A percentile compares a stretch with the other conserved stretches of the same genome.
Conservation (phyloP, 805 yeast genomes). For the Saccharomyces kudriavzevii region DNA sequence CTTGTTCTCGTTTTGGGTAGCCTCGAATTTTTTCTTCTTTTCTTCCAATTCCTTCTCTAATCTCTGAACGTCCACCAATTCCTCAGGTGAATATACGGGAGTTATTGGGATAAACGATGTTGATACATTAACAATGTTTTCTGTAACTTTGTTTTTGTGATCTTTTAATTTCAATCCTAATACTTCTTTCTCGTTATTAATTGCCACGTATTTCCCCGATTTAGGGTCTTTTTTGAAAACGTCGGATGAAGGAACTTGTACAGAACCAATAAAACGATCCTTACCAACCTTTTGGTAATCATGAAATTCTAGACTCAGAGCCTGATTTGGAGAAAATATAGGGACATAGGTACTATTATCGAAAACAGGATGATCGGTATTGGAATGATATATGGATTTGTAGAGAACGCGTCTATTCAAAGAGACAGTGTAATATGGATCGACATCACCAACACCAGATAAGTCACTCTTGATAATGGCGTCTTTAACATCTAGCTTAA, state of each 20-base stretch:
- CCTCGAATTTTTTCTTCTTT: constrained; percentile 32
- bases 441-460: constrained; percentile 64
- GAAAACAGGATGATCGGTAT: constrained; percentile 50
- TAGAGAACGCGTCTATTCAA: constrained; percentile 51
- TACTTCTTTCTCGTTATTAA: constrained; percentile 44
- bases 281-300: constrained; percentile 59
- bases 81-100: constrained; percentile 54
- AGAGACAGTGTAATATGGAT: constrained; percentile 60
- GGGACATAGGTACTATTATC: constrained; percentile 55
- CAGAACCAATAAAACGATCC: constrained; percentile 57
- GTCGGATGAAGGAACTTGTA: constrained; percentile 39
- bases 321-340: constrained; percentile 51
- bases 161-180: constrained; percentile 24
- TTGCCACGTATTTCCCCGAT: constrained; percentile 39
- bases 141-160: constrained; percentile 36
- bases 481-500: constrained; percentile 49
- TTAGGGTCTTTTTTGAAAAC: constrained; percentile 34
- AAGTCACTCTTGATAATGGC: constrained; percentile 44
- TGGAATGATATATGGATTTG: constrained; percentile 46
- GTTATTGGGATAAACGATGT: constrained; percentile 58
- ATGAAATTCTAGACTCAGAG: constrained; percentile 47
- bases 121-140: constrained; percentile 46
- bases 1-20: constrained; percentile 43
- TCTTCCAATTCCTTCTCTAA: constrained; percentile 34
- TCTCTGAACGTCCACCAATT: constrained; percentile 40